Evolutionary conservation across 2,329 filamentous ascomycete species (phyloP).

Genomic region (Amylocarpus encephaloides): DNA sequence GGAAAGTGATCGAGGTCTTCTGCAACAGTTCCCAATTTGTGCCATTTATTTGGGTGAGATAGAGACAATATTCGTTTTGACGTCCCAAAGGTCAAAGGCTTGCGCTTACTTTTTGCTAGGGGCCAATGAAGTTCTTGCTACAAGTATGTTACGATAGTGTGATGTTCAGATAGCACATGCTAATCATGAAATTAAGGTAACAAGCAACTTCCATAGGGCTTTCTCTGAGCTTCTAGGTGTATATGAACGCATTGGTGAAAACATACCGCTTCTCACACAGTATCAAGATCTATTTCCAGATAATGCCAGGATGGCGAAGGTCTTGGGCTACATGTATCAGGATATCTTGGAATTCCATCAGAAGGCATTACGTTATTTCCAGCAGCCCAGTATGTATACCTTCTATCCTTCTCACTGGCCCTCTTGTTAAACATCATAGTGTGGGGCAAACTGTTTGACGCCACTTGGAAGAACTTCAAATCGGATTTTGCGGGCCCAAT

Average conservation of each 20-base stretch:
- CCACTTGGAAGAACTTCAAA: constrained; percentile 25
- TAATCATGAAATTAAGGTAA: constrained; percentile 22
- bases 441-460: constrained; percentile 29
- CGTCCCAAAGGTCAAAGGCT: neutral
- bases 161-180: neutral
- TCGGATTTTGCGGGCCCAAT: neutral
- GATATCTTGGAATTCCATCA: constrained; percentile 36
- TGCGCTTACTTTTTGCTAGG: constrained; percentile 3
- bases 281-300: constrained; percentile 29
- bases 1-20: constrained; percentile 32
- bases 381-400: constrained; percentile 15
- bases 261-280: constrained; percentile 30
- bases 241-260: constrained; percentile 35
- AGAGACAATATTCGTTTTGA: neutral
- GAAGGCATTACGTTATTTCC: constrained; percentile 28
- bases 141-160: constrained; percentile 14
- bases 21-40: constrained; percentile 29
- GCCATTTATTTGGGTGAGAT: constrained; percentile 28
- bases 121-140: constrained; percentile 34
- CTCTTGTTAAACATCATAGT: constrained; percentile 11
- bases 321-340: constrained; percentile 31
- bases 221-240: constrained; percentile 34
- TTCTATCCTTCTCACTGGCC: neutral
- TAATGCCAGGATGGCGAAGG: constrained; percentile 26
- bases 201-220: constrained; percentile 25